phyloP scores from a whole-genome alignment of 306 rosid genomes.

The Carpinus fangiana region DNA sequence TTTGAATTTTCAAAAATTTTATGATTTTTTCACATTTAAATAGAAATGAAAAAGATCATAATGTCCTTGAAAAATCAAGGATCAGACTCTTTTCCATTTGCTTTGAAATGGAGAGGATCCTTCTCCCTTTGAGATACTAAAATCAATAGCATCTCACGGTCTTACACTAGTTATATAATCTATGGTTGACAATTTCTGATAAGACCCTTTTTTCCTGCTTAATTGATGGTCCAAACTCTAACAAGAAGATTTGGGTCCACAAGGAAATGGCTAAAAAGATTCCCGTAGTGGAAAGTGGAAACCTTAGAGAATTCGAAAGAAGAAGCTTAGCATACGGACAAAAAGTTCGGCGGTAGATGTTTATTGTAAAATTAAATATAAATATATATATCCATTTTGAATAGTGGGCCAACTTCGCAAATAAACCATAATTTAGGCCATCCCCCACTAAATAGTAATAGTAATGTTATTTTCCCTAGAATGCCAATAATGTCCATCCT shows the following conservation, averaged over 20 bases:
- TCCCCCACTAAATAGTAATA: no score
- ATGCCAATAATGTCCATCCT: slow-evolving; percentile 8
- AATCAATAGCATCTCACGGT: background rate
- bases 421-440: background rate
- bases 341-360: slow-evolving; percentile 7
- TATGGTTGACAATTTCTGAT: no score
- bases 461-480: background rate
- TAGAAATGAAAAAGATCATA: no score
- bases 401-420: slow-evolving; percentile 16
- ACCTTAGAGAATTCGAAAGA: slow-evolving; percentile 12
- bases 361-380: background rate
- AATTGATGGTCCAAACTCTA: background rate
- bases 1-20: no score
- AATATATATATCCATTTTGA: background rate
- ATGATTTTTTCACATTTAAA: no score
- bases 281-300: background rate
- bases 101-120: no score
- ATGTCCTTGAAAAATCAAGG: no score
- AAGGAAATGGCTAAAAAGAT: background rate
- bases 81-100: no score
- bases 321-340: background rate
- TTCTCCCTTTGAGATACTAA: background rate
- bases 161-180: background rate
- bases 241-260: background rate
- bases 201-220: background rate